A percentile compares a stretch with the other conserved stretches of the same genome.
phyloP scores from a whole-genome alignment of 345 rosid species.

The Psidium friedrichsthalianum region DNA sequence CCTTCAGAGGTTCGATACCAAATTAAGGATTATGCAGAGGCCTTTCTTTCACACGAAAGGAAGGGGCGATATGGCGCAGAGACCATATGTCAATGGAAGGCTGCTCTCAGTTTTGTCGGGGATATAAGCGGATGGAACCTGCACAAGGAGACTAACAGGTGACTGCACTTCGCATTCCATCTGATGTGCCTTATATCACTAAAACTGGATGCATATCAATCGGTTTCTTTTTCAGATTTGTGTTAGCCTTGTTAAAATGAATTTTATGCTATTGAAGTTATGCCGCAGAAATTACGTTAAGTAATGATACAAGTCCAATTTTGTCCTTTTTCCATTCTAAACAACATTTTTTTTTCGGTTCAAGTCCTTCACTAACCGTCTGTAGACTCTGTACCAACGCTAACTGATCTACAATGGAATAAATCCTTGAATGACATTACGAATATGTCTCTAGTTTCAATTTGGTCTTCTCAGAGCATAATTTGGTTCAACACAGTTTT shows the following conservation, averaged over 20 bases:
- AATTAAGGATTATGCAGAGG: too few relatives aligned
- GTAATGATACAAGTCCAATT: too few relatives aligned
- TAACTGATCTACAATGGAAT: neutral
- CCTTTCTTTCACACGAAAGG: too few relatives aligned
- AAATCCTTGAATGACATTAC: fast-evolving
- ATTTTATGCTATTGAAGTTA: neutral
- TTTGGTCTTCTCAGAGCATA: neutral
- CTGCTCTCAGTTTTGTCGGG: neutral
- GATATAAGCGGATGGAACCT: too few relatives aligned
- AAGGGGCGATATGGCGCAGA: too few relatives aligned
- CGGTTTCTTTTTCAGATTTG: neutral
- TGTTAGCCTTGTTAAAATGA: neutral
- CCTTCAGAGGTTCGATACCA: too few relatives aligned
- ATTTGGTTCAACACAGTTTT: neutral
- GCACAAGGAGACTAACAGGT: neutral
- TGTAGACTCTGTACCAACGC: fast-evolving
- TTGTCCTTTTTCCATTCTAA: too few relatives aligned
- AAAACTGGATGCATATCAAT: neutral
- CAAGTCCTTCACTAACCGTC: fast-evolving
- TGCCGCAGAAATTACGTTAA: too few relatives aligned
- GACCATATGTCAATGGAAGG: neutral
- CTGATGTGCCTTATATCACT: neutral
- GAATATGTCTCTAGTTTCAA: neutral
- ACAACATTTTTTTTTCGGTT: neutral
- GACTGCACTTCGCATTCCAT: too few relatives aligned